Percentiles rank a stretch among this genome's conserved stretches.
Evolutionary conservation across 345 rosid genomes (phyloP).

Genomic region (Psidium guajava): DNA sequence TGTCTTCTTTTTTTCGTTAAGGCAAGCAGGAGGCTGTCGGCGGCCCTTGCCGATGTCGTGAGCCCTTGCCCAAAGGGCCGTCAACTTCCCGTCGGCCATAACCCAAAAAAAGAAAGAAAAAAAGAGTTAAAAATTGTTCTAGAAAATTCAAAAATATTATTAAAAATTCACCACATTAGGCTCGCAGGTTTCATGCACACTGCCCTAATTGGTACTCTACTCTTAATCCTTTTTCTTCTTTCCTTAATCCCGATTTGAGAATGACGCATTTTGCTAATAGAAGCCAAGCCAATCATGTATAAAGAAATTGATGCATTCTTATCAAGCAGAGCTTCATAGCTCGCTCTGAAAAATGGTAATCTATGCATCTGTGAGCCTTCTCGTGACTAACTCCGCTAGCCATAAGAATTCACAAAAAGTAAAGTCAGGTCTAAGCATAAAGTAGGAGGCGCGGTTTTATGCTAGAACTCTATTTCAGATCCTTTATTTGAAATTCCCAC

Average conservation of each 20-base stretch:
- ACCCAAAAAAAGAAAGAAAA: no score
- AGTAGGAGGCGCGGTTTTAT: background rate
- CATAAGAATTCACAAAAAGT: fast-evolving
- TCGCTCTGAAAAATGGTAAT: background rate
- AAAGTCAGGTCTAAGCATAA: background rate
- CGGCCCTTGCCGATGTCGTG: no score
- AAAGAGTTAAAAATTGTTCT: no score
- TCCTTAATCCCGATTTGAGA: background rate
- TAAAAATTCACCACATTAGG: no score
- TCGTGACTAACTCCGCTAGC: background rate
- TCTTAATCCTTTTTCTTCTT: background rate
- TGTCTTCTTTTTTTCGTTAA: no score
- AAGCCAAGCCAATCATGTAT: background rate
- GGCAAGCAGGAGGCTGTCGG: no score
- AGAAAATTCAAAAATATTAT: no score
- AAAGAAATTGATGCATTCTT: background rate
- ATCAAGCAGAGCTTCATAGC: background rate
- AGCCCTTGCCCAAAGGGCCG: no score
- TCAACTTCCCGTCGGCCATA: no score
- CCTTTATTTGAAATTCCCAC: background rate
- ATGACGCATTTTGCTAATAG: background rate
- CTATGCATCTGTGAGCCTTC: background rate
- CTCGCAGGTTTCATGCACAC: background rate
- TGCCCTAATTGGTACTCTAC: background rate
- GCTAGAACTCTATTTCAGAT: background rate